Base-by-base conservation (phyloP, 2,329 filamentous ascomycete genomes). In the Hirsutella thompsonii region DNA sequence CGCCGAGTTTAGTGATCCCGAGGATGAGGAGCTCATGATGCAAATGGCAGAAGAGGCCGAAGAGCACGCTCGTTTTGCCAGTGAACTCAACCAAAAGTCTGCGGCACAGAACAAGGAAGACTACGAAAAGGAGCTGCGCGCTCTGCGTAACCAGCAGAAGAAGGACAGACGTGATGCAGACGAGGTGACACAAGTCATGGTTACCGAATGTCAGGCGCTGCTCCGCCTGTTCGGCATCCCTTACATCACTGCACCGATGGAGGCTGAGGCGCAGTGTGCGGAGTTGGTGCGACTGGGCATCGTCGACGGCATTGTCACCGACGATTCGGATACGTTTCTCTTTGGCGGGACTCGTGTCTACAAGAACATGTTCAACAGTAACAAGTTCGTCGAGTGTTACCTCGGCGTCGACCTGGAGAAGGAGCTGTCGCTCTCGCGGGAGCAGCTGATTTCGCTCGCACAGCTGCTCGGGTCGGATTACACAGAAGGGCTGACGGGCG, bases 361-460 rank as follows among this genome's bases (percentile, higher is more conserved):
- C 70, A 98, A 98, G 61, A 98, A 98, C 67, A 94, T 98, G 88
- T 98, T 98, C 70, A 98, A 95, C 61, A 82, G 87, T 52, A 92
- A 92, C 60, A 98, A 98, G 58, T 94, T 87, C 52, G 92, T 98
- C 34, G 92, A 98, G 63, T 96, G 92, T 62, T 98, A 96, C 56
- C 73, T 98, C 9, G 66, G 79, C 2, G 69, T 68, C 0, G 92
- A 98, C 54, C 69, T 98, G 0, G 86, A 94, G 53, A 83, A 83
- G 51, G 93, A 98, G 52, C 81, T 95, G 46, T 86, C 84, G 0
- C 74, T 98, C 0, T 82, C 85, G 3, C 78, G 90, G n/a, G 72
- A 82, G 41, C 86, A 90, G 54, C 77, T 98, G 40, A 94, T 98
- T 46, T 75, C 83, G 16, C 76, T 96, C 44, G 92, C 92, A 0